A percentile compares a stretch with the other conserved stretches of the same genome.
These are phyloP conservation scores for Babesia sp. DNA, from an alignment of 169 alveolate genomes.

Conservation along the genomic window DNA sequence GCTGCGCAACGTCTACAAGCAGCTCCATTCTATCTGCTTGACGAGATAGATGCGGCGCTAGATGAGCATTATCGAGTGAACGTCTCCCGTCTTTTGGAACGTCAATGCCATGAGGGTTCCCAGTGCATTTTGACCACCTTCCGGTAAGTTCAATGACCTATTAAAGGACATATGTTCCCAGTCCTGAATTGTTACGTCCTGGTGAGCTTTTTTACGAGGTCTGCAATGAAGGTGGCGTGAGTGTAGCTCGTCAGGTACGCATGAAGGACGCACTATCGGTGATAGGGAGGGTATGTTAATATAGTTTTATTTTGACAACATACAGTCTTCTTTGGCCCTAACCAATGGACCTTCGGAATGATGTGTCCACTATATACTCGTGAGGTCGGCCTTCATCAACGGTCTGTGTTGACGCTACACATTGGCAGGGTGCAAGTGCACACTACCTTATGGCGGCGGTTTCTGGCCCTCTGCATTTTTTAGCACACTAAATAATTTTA, in stretches of 20 bases:
- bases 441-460: not conserved
- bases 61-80: conserved; percentile 70
- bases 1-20: conserved; percentile 72
- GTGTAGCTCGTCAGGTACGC: conserved; percentile 18
- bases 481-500: not conserved
- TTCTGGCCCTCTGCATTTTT: not conserved
- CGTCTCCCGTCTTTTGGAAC: conserved; percentile 33
- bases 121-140: conserved; percentile 59
- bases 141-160: conserved; percentile 25
- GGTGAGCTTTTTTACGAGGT: conserved; percentile 60
- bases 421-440: conserved; percentile 27
- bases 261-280: conserved; percentile 42
- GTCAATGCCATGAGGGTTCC: conserved; percentile 39
- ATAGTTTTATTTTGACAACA: not conserved
- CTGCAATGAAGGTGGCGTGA: conserved; percentile 41
- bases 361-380: not conserved
- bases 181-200: conserved; percentile 46
- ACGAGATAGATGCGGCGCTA: conserved; percentile 77
- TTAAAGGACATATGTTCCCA: not conserved
- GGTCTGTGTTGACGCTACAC: conserved; percentile 15
- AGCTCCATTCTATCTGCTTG: conserved; percentile 73
- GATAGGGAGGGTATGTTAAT: conserved; percentile 20
- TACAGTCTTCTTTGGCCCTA: conserved; percentile 13
- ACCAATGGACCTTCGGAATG: conserved; percentile 7
- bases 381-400: no score